Base-by-base conservation (phyloP, 2,329 filamentous ascomycete species). In the Clonostachys rhizophaga region DNA sequence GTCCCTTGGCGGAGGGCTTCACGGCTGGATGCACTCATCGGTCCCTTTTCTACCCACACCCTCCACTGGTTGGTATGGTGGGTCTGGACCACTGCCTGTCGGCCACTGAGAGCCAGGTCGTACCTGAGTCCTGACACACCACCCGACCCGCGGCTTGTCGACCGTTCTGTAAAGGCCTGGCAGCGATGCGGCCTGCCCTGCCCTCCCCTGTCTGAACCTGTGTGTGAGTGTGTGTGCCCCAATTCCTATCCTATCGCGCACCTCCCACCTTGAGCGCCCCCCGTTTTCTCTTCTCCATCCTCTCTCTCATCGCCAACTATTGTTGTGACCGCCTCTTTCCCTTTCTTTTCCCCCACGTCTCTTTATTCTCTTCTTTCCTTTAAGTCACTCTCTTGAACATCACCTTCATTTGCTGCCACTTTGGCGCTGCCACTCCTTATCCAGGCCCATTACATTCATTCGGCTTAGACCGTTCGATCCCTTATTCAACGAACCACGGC, bases 341-440 rank as follows among this genome's bases (percentile, higher is more conserved):
- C 57, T 64, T 63, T 58, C 62, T 61, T 62, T 55, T 59, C 60
- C 53, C 54, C 52, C 54, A 52, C 55, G 64, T 69, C 69, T 62
- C 60, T 66, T 70, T 69, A 63, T 62, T 68, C 72, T 65, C 70
- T 70, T 61, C 59, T 71, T 70, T 64, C 63, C 68, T 74, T 68
- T 64, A 39, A 75, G 72, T 77, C 74, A 66, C 67, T 77, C 72
- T 65, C 73, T 77, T 75, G 64, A 62, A 59, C 59, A 56, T 37
- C 34, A 36, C 40, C 34, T 41, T 34, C 30, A 64, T 58, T 61
- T 59, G 67, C 66, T 64, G 60, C 69, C 72, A 30, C 24, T 30
- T 30, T 30, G 24, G 24, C 24, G 24, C 24, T 72, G 71, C 71
- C 74, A 76, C 70, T 76, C 74, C 60, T 75, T 77, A 30, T 30